Evolutionary conservation across 768 basidiomycete species (phyloP).

Genomic region (Tulasnella sp.): DNA sequence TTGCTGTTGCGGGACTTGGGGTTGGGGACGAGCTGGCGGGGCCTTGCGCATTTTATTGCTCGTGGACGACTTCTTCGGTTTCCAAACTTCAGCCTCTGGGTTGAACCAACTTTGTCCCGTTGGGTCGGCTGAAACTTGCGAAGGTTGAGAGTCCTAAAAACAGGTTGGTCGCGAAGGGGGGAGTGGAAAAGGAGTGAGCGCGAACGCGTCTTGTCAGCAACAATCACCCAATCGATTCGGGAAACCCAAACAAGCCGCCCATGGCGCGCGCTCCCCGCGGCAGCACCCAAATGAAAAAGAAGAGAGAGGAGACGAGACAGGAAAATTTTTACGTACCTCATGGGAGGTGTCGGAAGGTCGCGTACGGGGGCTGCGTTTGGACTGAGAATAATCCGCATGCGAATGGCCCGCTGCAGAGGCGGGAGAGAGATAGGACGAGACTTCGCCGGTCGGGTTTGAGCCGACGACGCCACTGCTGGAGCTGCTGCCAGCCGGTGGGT

Average conservation of each 20-base stretch:
- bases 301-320: neutral
- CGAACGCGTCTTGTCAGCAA: neutral
- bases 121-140: constrained; percentile 15
- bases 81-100: constrained; percentile 21
- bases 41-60: neutral
- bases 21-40: neutral
- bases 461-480: neutral
- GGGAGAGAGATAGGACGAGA: constrained; percentile 5
- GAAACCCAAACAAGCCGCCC: neutral
- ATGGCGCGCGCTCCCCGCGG: neutral
- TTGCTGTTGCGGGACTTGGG: neutral
- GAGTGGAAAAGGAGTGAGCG: neutral
- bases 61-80: constrained; percentile 12
- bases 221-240: constrained; percentile 3
- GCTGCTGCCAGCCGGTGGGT: constrained; percentile 7
- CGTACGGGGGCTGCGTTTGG: neutral
- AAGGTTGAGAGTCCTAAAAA: neutral
- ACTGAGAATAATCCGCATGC: neutral
- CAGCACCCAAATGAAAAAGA: neutral
- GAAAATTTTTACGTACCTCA: neutral
- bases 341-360: neutral
- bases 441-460: neutral
- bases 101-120: constrained; percentile 24
- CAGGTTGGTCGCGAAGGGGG: neutral
- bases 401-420: neutral